phyloP scores from a whole-genome alignment of 2,329 filamentous ascomycete species.

The Penicillium sp. region DNA sequence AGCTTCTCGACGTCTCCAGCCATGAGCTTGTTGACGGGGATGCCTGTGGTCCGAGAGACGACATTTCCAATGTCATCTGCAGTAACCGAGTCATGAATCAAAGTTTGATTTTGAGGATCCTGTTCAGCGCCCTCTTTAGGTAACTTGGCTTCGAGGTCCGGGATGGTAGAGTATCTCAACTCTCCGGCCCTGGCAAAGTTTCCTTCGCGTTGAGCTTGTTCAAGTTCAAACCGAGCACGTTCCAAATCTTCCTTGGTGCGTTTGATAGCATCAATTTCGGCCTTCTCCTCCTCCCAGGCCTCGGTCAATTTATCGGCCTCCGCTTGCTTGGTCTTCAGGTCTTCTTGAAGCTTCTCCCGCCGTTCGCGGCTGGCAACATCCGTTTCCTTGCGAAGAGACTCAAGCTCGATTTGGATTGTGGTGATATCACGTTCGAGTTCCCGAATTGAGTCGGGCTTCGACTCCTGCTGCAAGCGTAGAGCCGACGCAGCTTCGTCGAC shows the following conservation, averaged over 20 bases:
- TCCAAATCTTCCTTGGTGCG: slow-evolving; percentile 86
- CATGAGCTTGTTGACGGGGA: slow-evolving; percentile 88
- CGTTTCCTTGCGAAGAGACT: slow-evolving; percentile 90
- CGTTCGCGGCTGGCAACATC: slow-evolving; percentile 87
- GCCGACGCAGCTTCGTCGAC: slow-evolving; percentile 95
- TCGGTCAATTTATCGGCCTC: slow-evolving; percentile 73
- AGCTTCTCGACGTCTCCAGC: slow-evolving; percentile 92
- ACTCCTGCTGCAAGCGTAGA: slow-evolving; percentile 88
- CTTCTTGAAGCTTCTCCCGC: slow-evolving; percentile 77
- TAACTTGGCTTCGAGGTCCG: slow-evolving; percentile 72
- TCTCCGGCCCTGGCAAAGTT: slow-evolving; percentile 91
- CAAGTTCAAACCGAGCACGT: slow-evolving; percentile 77
- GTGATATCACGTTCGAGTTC: slow-evolving; percentile 91
- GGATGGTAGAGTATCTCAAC: slow-evolving; percentile 83
- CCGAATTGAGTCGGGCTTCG: slow-evolving; percentile 92
- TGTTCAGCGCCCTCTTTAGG: slow-evolving; percentile 67
- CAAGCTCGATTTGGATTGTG: slow-evolving; percentile 95
- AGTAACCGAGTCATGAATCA: slow-evolving; percentile 93
- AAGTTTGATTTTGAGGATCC: slow-evolving; percentile 51
- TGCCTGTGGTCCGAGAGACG: slow-evolving; percentile 87
- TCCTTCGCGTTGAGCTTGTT: slow-evolving; percentile 80
- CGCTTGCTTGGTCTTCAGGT: slow-evolving; percentile 72
- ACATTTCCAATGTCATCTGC: slow-evolving; percentile 91
- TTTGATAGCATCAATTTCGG: slow-evolving; percentile 84
- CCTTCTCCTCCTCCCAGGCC: slow-evolving; percentile 86